Conservation (phyloP, 2,329 filamentous ascomycete species). For the Didymella lethalis region DNA sequence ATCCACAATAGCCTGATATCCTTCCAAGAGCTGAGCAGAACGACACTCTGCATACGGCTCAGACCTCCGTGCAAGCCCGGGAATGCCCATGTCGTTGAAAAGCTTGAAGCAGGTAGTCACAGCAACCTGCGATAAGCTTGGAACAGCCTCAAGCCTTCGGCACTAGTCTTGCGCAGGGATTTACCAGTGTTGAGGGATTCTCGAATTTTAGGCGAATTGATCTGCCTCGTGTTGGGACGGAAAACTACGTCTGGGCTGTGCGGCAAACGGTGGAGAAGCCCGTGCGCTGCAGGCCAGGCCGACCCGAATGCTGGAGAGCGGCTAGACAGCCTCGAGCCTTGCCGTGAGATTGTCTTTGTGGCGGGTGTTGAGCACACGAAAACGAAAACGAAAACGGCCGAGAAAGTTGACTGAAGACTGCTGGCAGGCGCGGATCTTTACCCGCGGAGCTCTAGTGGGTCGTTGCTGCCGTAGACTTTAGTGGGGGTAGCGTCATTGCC, state of each 20-base stretch:
- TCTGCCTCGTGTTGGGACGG: slow-evolving; percentile 23
- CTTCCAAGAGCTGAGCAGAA: slow-evolving; percentile 32
- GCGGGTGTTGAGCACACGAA: slow-evolving; percentile 16
- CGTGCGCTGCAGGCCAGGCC: slow-evolving; percentile 22
- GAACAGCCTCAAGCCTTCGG: slow-evolving; percentile 12
- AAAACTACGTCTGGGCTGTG: slow-evolving; percentile 22
- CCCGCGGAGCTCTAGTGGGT: slow-evolving; percentile 32
- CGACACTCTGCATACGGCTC: slow-evolving; percentile 43
- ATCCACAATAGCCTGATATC: slow-evolving; percentile 65
- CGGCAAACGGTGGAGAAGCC: slow-evolving; percentile 17
- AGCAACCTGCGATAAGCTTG: slow-evolving; percentile 7
- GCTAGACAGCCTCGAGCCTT: slow-evolving; percentile 20
- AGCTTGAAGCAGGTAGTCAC: slow-evolving; percentile 8
- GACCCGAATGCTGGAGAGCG: slow-evolving; percentile 18
- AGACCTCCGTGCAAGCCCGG: slow-evolving; percentile 42
- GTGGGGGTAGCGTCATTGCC: slow-evolving; percentile 40
- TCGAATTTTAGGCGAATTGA: slow-evolving; percentile 19
- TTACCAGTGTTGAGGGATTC: slow-evolving; percentile 15
- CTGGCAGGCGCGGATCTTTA: slow-evolving; percentile 18
- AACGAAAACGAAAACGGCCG: slow-evolving; percentile 18
- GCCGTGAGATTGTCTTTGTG: slow-evolving; percentile 16
- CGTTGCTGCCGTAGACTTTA: slow-evolving; percentile 38
- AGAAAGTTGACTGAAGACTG: slow-evolving; percentile 12
- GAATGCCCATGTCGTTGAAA: slow-evolving; percentile 43
- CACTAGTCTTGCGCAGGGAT: slow-evolving; percentile 16